A percentile compares a stretch with the other conserved stretches of the same genome.
Conservation (phyloP, 495 filamentous ascomycete species). For the Amphirosellinia nigrospora region DNA sequence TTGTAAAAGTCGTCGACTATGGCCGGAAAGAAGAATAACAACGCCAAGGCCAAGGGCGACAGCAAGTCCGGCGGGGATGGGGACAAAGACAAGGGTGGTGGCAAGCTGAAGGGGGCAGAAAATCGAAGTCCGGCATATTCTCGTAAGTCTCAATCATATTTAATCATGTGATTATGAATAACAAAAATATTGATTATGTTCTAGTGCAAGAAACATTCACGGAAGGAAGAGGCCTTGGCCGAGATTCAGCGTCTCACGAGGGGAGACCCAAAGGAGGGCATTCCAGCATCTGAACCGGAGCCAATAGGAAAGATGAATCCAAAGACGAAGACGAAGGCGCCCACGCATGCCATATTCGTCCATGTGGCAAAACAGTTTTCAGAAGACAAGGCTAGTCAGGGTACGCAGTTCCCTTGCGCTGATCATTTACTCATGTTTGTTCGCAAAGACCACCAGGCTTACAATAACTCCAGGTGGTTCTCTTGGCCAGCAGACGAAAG, state of each 20-base stretch:
- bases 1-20: not conserved
- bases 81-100: constrained; percentile 53
- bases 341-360: constrained; percentile 74
- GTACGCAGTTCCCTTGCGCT: constrained; percentile 49
- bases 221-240: constrained; percentile 85
- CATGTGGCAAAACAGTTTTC: constrained; percentile 86
- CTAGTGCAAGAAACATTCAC: constrained; percentile 87
- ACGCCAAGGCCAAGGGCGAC: constrained; percentile 51
- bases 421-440: not conserved
- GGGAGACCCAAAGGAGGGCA: constrained; percentile 50
- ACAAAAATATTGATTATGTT: constrained; percentile 22
- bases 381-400: constrained; percentile 87
- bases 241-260: constrained; percentile 58
- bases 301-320: constrained; percentile 22
- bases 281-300: constrained; percentile 7
- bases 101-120: constrained; percentile 73
- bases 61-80: constrained; percentile 55
- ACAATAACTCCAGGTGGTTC: constrained; percentile 65
- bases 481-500: constrained; percentile 75
- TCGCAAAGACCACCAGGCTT: not conserved
- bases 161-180: not conserved
- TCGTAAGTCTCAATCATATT: constrained; percentile 56
- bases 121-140: constrained; percentile 88
- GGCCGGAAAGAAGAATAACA: constrained; percentile 40
- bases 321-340: constrained; percentile 27